phyloP scores from a whole-genome alignment of 169 alveolate species.

The Plasmodium cynomolgi region DNA sequence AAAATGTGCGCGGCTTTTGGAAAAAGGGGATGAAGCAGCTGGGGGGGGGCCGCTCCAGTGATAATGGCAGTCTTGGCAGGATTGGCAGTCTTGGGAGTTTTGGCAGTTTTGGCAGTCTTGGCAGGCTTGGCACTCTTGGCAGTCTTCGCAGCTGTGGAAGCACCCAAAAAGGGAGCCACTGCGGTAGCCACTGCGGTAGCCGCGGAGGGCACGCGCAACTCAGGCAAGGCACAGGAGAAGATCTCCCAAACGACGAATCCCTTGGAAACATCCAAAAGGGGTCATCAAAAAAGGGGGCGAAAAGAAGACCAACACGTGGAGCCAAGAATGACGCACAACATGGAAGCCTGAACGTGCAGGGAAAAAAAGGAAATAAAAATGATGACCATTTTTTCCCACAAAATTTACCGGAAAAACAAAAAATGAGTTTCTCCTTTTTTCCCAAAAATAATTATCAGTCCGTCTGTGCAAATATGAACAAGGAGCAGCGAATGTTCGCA shows the following conservation, averaged over 20 bases:
- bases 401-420: slow-evolving; percentile 7
- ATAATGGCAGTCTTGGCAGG: neutral
- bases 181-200: neutral
- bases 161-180: neutral
- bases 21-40: slow-evolving; percentile 29
- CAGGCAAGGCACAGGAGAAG: neutral
- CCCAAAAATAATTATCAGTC: slow-evolving; percentile 19
- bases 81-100: neutral
- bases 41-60: neutral
- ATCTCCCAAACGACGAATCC: neutral
- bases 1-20: slow-evolving; percentile 5
- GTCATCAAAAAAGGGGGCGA: slow-evolving; percentile 16
- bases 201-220: neutral
- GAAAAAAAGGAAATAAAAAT: neutral
- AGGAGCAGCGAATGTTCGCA: slow-evolving; percentile 69
- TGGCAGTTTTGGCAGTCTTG: neutral
- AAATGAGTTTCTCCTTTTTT: slow-evolving; percentile 37
- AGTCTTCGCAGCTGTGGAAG: neutral
- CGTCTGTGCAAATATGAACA: slow-evolving; percentile 21
- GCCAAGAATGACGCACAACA: slow-evolving; percentile 63
- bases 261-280: neutral
- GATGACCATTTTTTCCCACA: neutral
- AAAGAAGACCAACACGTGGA: slow-evolving; percentile 65
- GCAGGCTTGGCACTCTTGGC: neutral
- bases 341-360: slow-evolving; percentile 28